phyloP scores from a whole-genome alignment of 495 filamentous ascomycete genomes.

The Staphylotrichum longicolle region DNA sequence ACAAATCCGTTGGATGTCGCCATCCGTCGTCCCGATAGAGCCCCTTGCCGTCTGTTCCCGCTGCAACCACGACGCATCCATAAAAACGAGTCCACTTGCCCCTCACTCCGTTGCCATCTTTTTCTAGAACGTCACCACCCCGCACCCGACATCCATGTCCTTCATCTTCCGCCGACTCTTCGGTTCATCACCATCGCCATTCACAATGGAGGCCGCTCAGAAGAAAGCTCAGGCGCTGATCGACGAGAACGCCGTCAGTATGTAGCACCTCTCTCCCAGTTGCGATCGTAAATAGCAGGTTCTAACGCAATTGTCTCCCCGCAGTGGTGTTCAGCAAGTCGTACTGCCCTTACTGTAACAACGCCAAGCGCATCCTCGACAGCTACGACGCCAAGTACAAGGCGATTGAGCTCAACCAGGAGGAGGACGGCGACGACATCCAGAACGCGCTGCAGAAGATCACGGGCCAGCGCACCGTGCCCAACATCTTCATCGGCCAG shows the following conservation, averaged over 20 bases:
- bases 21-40: background rate
- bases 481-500: conserved; percentile 89
- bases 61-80: background rate
- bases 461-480: conserved; percentile 79
- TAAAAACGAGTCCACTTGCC: conserved; percentile 22
- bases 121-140: conserved; percentile 20
- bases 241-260: conserved; percentile 87
- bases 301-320: background rate
- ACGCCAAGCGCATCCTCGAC: conserved; percentile 71
- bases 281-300: too few species aligned
- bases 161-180: conserved; percentile 77
- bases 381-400: conserved; percentile 69
- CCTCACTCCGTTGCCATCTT: conserved; percentile 12
- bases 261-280: conserved; percentile 30
- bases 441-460: conserved; percentile 81
- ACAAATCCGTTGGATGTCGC: conserved; percentile 12
- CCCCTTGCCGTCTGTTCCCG: background rate
- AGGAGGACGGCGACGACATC: conserved; percentile 76
- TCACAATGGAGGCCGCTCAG: conserved; percentile 80
- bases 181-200: conserved; percentile 53
- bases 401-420: conserved; percentile 78
- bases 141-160: conserved; percentile 56
- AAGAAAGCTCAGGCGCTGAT: conserved; percentile 84
- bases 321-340: conserved; percentile 92
- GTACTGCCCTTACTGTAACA: conserved; percentile 91